Conservation (phyloP, 257 asterid species). For the Solanum microdontum region DNA sequence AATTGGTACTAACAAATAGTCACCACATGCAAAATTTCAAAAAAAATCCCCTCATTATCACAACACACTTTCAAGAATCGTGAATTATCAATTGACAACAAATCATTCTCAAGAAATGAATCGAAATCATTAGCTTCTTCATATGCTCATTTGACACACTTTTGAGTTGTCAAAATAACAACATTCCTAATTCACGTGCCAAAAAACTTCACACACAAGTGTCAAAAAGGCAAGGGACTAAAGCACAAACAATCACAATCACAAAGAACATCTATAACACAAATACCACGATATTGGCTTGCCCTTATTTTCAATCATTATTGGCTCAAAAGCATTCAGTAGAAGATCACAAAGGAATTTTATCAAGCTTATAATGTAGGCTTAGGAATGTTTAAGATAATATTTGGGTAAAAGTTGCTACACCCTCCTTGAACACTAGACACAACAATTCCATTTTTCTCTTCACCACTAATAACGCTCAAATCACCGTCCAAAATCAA, state of each 20-base stretch:
- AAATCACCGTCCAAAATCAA: background rate
- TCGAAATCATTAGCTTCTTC: background rate
- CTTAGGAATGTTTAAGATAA: background rate
- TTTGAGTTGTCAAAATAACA: background rate
- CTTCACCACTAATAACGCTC: background rate
- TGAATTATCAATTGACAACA: background rate
- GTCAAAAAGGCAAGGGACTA: background rate
- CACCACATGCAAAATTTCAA: background rate
- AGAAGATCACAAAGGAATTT: background rate
- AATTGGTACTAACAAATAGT: too few relatives aligned
- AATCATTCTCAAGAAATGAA: too few relatives aligned
- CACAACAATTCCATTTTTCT: background rate
- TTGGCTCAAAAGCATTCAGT: background rate
- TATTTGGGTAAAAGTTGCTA: background rate
- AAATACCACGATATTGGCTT: background rate
- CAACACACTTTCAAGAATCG: background rate
- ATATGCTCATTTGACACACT: background rate
- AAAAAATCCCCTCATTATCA: too few relatives aligned
- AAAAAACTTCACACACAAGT: background rate
- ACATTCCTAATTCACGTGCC: background rate
- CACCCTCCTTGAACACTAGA: background rate
- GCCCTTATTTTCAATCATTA: background rate
- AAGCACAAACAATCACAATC: background rate
- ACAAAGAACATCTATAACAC: background rate
- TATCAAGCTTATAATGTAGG: background rate